Percentiles rank a stretch among this genome's conserved stretches.
These are phyloP conservation scores for Rhododendron henanense DNA, from an alignment of 148 eudicot species.

Conservation along the genomic window DNA sequence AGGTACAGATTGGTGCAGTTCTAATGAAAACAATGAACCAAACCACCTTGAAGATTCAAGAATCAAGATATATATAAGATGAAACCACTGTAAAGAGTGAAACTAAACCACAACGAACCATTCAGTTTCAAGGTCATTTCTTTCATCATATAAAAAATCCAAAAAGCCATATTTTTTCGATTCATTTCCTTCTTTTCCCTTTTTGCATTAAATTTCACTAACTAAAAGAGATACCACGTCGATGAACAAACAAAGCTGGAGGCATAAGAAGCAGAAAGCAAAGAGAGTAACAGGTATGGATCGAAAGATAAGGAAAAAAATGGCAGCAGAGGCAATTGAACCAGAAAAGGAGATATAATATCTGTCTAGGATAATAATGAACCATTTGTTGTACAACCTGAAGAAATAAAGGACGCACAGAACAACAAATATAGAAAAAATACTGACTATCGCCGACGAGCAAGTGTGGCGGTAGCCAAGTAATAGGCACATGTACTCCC, in stretches of 20 bases:
- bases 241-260: neutral
- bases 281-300: neutral
- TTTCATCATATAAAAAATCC: neutral
- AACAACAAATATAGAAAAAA: neutral
- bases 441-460: neutral
- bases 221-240: neutral
- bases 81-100: neutral
- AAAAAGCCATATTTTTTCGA: neutral
- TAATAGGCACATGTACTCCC: neutral
- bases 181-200: neutral
- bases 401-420: neutral
- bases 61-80: neutral
- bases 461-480: neutral
- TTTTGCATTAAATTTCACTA: neutral
- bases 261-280: neutral
- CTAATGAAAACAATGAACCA: neutral
- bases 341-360: neutral
- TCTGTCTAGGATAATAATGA: neutral
- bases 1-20: neutral
- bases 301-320: neutral
- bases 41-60: neutral
- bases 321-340: neutral
- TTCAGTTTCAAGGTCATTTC: neutral
- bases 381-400: neutral
- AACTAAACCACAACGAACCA: neutral